phyloP scores from a whole-genome alignment of 768 basidiomycete genomes.

The Phaeotremella fagi region DNA sequence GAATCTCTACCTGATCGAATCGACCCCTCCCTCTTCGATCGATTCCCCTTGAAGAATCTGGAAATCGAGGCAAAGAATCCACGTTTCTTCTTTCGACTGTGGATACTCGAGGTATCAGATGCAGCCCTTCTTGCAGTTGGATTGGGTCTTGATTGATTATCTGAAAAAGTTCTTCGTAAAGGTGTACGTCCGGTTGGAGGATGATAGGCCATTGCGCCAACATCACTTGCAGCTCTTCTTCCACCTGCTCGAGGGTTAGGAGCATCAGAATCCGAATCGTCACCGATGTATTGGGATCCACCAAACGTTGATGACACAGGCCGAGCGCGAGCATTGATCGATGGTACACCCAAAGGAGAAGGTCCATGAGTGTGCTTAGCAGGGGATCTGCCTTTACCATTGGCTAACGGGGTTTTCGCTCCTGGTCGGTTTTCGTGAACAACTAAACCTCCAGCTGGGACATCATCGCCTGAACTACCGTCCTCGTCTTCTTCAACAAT shows the following conservation, averaged over 20 bases:
- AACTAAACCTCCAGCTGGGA: conserved; percentile 25
- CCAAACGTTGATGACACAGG: conserved; percentile 21
- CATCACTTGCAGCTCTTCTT: conserved; percentile 41
- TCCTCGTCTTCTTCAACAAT: conserved; percentile 47
- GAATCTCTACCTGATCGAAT: conserved; percentile 38
- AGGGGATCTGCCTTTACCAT: conserved; percentile 1
- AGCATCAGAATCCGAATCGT: conserved; percentile 15
- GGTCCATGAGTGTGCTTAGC: conserved; percentile 8
- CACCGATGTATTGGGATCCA: conserved; percentile 3
- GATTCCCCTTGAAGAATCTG: conserved; percentile 38
- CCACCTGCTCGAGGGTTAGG: conserved; percentile 20
- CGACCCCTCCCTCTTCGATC: conserved; percentile 18
- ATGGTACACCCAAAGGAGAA: conserved; percentile 37
- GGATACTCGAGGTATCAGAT: conserved; percentile 38
- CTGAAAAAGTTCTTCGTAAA: conserved; percentile 38
- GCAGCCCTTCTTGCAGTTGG: conserved; percentile 6
- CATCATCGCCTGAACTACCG: conserved; percentile 41
- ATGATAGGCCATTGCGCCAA: conserved; percentile 37
- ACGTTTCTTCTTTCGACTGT: conserved; percentile 35
- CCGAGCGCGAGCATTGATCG: conserved; percentile 23
- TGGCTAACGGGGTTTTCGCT: conserved; percentile 8
- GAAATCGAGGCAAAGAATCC: conserved; percentile 45
- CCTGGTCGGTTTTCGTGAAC: conserved; percentile 45
- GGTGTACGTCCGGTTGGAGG: conserved; percentile 31
- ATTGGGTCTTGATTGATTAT: conserved; percentile 4